Percentiles rank a stretch among this genome's conserved stretches.
These are phyloP conservation scores for Cytospora chrysosperma DNA, from an alignment of 2,329 filamentous ascomycete genomes.

Conservation along the genomic window DNA sequence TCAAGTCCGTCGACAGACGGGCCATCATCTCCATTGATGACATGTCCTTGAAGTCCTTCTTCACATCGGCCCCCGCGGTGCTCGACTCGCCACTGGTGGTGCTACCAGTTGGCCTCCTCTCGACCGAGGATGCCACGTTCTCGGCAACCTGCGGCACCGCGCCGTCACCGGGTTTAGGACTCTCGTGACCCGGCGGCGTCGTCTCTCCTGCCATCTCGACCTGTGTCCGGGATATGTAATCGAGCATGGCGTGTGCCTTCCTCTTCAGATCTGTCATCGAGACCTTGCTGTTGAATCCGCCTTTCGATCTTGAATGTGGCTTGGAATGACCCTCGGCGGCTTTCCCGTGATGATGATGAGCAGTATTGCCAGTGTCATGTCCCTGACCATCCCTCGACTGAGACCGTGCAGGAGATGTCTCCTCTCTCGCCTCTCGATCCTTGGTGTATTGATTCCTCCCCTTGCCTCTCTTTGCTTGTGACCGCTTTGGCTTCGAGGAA, in stretches of 20 bases:
- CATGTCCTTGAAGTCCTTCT: conserved; percentile 69
- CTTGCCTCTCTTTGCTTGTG: conserved; percentile 65
- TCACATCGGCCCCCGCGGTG: conserved; percentile 28
- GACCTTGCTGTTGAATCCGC: conserved; percentile 63
- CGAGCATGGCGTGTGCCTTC: conserved; percentile 78
- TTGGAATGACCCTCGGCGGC: conserved; percentile 32
- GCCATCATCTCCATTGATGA: conserved; percentile 91
- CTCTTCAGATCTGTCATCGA: conserved; percentile 88
- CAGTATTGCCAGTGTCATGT: conserved; percentile 41
- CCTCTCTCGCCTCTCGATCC: conserved; percentile 61
- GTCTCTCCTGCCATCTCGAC: conserved; percentile 75
- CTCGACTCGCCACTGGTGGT: conserved; percentile 32
- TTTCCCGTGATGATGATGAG: conserved; percentile 31
- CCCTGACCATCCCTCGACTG: conserved; percentile 52
- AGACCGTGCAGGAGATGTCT: conserved; percentile 57
- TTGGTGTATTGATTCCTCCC: conserved; percentile 83
- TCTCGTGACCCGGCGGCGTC: conserved; percentile 41
- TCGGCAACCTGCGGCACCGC: conserved; percentile 27
- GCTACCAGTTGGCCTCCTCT: conserved; percentile 28
- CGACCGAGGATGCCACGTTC: conserved; percentile 23
- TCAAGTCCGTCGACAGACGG: conserved; percentile 72
- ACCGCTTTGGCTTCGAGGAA: conserved; percentile 62
- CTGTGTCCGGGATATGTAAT: conserved; percentile 87
- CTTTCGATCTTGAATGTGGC: conserved; percentile 49
- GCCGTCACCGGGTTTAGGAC: conserved; percentile 37